Evolutionary conservation across 2,329 filamentous ascomycete genomes (phyloP), one percentile per base, ranked within the genome.

Genomic region (Pseudogymnoascus sp.): DNA sequence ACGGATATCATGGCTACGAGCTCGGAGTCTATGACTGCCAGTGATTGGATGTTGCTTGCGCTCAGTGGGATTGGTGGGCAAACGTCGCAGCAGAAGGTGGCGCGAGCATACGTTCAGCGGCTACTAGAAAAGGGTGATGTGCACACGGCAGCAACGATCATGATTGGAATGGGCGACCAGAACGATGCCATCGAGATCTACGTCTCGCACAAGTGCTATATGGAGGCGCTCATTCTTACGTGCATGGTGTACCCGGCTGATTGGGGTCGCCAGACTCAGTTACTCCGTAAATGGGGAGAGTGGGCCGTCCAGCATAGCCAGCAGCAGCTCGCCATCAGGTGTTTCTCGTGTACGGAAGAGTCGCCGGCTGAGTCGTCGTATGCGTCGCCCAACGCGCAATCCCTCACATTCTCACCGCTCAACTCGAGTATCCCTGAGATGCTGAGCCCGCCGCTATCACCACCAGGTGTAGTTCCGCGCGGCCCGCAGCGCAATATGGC

Each of bases 101-200:
- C 91, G 1, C 89, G 93, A 64, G 88, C 91, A 2, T 96, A 96
- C 69, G 91, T 96, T 0, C 93, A 96, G 74, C 87, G 92, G 60
- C 81, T 99, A 0, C 82, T 99, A 1, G 92, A 96, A 74, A 90
- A 88, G 66, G 92, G 91, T 28, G 95, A 99, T 70, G 80, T 97
- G 1, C 93, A 99, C 72, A 91, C 91, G 0, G 92, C 95, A 4
- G 93, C 92, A 16, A 93, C 93, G 0, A 93, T 97, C 66, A 86
- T 99, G 75, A 86, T 99, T 36, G 92, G 93, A 12, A 86, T 99
- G 75, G 93, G 93, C 1, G 93, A 97, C 72, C 82, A 90, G 69
- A 93, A 96, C 67, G 93, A 99, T 73, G 95, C 95, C 0, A 93
- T 99, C 65, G 95, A 99, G 75, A 89, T 97, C 31, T 99, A 99